Percentiles rank a stretch among this genome's conserved stretches.
These are phyloP conservation scores for Sclerotinia minor DNA, from an alignment of 2,329 filamentous ascomycete genomes.

Conservation along the genomic window DNA sequence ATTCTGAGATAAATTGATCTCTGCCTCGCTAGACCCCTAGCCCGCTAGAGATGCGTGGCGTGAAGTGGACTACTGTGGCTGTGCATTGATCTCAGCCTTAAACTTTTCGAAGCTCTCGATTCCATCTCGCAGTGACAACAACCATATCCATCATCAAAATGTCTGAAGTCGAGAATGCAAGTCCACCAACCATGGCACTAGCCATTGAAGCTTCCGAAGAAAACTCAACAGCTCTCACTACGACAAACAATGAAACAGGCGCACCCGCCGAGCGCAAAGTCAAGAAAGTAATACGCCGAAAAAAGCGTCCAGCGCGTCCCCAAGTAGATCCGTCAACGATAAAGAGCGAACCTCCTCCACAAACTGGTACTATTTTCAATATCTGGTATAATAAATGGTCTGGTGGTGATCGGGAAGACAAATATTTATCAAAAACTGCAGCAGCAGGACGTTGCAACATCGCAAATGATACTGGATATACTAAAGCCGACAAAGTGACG, in stretches of 20 bases:
- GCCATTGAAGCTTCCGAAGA: slow-evolving; percentile 27
- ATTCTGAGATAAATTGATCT: not conserved
- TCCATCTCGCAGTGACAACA: slow-evolving; percentile 19
- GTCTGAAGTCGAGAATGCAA: slow-evolving; percentile 36
- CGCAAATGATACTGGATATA: slow-evolving; percentile 75
- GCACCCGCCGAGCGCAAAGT: slow-evolving; percentile 54
- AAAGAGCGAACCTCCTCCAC: slow-evolving; percentile 80
- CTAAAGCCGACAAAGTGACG: slow-evolving; percentile 70
- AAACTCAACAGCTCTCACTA: slow-evolving; percentile 35
- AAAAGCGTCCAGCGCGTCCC: slow-evolving; percentile 82
- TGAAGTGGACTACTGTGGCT: not conserved
- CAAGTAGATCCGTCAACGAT: slow-evolving; percentile 86
- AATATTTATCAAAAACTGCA: slow-evolving; percentile 77
- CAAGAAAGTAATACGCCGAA: slow-evolving; percentile 90
- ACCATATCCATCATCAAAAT: slow-evolving; percentile 28
- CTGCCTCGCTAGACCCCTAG: not conserved
- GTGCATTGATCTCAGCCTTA: slow-evolving; percentile 25
- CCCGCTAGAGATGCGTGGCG: slow-evolving; percentile 5
- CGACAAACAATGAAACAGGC: slow-evolving; percentile 37
- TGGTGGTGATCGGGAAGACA: slow-evolving; percentile 91
- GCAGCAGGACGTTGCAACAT: slow-evolving; percentile 88
- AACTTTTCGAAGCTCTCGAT: slow-evolving; percentile 19
- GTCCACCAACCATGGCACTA: slow-evolving; percentile 32
- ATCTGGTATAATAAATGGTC: slow-evolving; percentile 99
- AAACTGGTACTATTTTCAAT: slow-evolving; percentile 95